Evolutionary conservation across 441 rosid genomes (phyloP).

Genomic region (Flueggea neowawraea): DNA sequence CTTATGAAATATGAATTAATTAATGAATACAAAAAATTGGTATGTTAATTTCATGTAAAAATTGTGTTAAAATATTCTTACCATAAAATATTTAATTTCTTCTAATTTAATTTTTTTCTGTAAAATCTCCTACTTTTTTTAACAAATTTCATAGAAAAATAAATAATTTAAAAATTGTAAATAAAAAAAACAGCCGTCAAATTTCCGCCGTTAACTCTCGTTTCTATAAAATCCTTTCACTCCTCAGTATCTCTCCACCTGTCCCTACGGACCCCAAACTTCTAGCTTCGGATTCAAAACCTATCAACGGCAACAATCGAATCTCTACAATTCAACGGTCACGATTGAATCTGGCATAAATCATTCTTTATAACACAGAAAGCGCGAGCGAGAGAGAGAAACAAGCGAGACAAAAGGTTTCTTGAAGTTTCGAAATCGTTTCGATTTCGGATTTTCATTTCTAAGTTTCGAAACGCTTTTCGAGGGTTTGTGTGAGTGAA

Average conservation of each 20-base stretch:
- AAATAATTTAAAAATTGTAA: no score
- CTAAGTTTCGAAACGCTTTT: background rate
- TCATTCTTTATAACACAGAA: background rate
- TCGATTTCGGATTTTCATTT: background rate
- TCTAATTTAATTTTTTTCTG: no score
- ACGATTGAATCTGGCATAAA: conserved; percentile 14
- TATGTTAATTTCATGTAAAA: no score
- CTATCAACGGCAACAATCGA: conserved; percentile 30
- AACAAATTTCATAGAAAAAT: no score
- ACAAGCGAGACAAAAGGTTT: no score
- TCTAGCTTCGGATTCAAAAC: conserved; percentile 20
- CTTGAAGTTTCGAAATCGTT: background rate
- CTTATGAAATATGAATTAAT: no score
- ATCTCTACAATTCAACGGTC: conserved; percentile 14
- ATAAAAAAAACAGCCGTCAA: conserved; percentile 7
- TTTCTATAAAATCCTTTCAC: conserved; percentile 9
- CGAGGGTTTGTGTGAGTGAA: conserved; percentile 13
- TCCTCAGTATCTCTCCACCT: background rate
- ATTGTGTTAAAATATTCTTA: no score
- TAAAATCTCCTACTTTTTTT: no score
- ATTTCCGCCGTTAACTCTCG: conserved; percentile 15
- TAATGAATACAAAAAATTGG: no score
- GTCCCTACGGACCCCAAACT: conserved; percentile 9
- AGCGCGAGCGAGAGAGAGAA: background rate
- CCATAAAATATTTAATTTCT: no score